Conservation (phyloP, 176 grass and related monocot genomes). For the Aegilops bicornis region DNA sequence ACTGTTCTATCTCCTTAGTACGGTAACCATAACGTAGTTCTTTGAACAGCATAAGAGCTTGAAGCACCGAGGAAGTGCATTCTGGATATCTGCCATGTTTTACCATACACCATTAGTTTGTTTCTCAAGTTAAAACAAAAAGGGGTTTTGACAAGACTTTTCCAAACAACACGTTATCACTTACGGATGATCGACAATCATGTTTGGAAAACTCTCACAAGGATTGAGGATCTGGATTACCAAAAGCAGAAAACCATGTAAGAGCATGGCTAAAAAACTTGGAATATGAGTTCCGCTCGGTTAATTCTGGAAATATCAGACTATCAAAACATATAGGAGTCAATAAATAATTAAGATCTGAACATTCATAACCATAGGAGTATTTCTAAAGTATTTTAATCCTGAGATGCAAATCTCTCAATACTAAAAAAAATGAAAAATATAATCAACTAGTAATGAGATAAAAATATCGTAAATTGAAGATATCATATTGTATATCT, state of each 20-base stretch:
- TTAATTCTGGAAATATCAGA: neutral
- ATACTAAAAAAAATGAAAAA: neutral
- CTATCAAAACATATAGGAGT: neutral
- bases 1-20: slow-evolving; percentile 42
- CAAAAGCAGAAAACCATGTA: neutral
- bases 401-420: neutral
- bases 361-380: neutral
- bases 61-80: slow-evolving; percentile 49
- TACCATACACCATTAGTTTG: neutral
- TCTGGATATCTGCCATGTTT: slow-evolving; percentile 41
- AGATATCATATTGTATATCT: neutral
- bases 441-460: neutral
- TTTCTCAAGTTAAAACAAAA: neutral
- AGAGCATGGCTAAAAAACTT: neutral
- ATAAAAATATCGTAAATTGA: neutral
- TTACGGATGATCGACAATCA: slow-evolving; percentile 33
- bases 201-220: slow-evolving; percentile 34
- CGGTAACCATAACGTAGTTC: slow-evolving; percentile 37
- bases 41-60: slow-evolving; percentile 43
- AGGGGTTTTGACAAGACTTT: neutral
- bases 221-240: slow-evolving; percentile 28
- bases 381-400: neutral
- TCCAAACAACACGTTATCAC: neutral
- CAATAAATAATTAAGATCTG: neutral
- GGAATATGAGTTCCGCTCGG: neutral